Evolutionary conservation across 1,139 yeast genomes (phyloP), one percentile per base, ranked within the genome.

Genomic region (Petasospora fabianii): DNA sequence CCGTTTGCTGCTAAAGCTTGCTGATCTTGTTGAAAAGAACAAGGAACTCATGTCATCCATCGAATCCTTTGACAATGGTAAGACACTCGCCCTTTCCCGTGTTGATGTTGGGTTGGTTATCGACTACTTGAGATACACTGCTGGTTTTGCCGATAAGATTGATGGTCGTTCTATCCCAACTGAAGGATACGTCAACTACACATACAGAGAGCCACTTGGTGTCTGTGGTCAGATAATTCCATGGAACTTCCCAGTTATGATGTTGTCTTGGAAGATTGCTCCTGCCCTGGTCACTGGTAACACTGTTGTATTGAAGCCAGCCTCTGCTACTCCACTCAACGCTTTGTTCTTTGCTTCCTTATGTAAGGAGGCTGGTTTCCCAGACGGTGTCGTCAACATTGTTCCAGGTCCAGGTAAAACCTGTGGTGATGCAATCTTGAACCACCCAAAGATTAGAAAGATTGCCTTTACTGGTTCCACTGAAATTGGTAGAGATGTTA

Each of bases 141-240:
- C 92, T 32, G 94, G 95, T 14, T 84, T 85, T 79, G 84, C 92
- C 33, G 95, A 85, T 64, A 84, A 84, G 64, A 62, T 83, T 43
- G 77, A 73, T 43, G 95, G 95, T 27, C 73, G 73, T 53, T 73
- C 78, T 39, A 77, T 84, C 53, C 78, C 80, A 54, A 77, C 82
- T 42, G 35, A 42, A 11, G 45, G 45, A 2, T 79, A 79, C 55
- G 71, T 84, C 54, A 80, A 77, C 49, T 84, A 77, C 65, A 75
- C 82, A 15, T 58, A 66, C 42, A 73, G 75, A 48, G 94, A 84
- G 61, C 95, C 95, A 46, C 65, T 82, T 49, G 95, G 95, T 54
- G 92, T 86, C 35, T 82, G 90, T 66, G 95, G 92, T 43, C 90
- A 84, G 60, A 84, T 86, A 54, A 84, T 85, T 47, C 95, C 96